phyloP scores from a whole-genome alignment of 2,329 filamentous ascomycete species.

The Dothideomycetes sp. region DNA sequence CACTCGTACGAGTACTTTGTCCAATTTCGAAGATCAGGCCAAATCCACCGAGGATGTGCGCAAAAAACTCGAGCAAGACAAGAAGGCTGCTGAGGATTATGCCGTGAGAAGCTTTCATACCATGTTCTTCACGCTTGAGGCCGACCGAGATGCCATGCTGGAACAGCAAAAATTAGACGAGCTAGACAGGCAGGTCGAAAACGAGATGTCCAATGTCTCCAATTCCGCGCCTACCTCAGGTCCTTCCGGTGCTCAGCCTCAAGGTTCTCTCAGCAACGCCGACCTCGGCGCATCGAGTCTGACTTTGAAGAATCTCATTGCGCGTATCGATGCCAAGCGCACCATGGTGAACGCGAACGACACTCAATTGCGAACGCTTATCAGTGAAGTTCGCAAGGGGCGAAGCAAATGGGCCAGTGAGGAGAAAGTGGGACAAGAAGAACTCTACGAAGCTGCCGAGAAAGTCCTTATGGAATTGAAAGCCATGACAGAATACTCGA shows the following conservation, averaged over 20 bases:
- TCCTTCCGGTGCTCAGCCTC: constrained; percentile 51
- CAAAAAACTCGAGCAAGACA: constrained; percentile 85
- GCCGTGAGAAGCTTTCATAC: constrained; percentile 87
- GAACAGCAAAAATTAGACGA: constrained; percentile 96
- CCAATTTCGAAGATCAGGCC: constrained; percentile 42
- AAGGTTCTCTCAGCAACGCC: constrained; percentile 83
- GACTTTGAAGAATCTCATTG: constrained; percentile 93
- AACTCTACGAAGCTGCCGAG: constrained; percentile 91
- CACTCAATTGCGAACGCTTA: constrained; percentile 79
- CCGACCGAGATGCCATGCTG: constrained; percentile 90
- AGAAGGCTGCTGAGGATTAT: constrained; percentile 80
- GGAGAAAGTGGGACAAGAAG: constrained; percentile 94
- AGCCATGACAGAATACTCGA: constrained; percentile 92
- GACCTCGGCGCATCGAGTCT: constrained; percentile 94
- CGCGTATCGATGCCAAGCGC: constrained; percentile 86
- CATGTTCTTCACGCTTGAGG: constrained; percentile 89
- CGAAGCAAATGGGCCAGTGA: constrained; percentile 98
- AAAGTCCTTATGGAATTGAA: constrained; percentile 96
- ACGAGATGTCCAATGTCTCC: constrained; percentile 72
- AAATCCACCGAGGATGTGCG: constrained; percentile 80
- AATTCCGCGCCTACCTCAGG: constrained; percentile 27
- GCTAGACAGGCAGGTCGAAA: constrained; percentile 89
- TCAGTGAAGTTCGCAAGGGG: constrained; percentile 97
- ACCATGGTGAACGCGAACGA: constrained; percentile 86
- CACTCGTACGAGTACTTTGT: constrained; percentile 48